Conservation (phyloP, 371 early-diverging fungal species). For the Mucor velutinosus region DNA sequence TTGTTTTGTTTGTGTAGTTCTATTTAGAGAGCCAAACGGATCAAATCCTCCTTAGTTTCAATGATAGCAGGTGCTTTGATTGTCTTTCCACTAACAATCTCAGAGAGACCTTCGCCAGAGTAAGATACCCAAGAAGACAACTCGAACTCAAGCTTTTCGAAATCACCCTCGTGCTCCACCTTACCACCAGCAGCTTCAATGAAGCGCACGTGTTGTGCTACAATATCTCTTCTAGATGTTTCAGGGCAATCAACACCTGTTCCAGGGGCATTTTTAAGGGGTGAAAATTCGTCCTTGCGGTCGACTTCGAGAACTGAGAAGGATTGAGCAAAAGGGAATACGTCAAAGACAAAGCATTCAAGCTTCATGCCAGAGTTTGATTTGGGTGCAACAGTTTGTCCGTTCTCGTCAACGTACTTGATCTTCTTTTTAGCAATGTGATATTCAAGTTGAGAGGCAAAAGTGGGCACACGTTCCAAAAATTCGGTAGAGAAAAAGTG, state of each 20-base stretch:
- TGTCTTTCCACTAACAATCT: slow-evolving; percentile 65
- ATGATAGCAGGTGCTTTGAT: slow-evolving; percentile 48
- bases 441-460: slow-evolving; percentile 85
- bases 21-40: slow-evolving; percentile 33
- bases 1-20: background rate
- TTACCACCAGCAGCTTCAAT: slow-evolving; percentile 83
- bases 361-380: slow-evolving; percentile 87
- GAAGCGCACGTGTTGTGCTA: slow-evolving; percentile 85
- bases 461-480: slow-evolving; percentile 75
- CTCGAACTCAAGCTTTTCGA: slow-evolving; percentile 68
- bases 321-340: slow-evolving; percentile 85
- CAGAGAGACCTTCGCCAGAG: slow-evolving; percentile 87
- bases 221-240: slow-evolving; percentile 87
- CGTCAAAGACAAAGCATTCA: slow-evolving; percentile 96
- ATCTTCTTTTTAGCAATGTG: slow-evolving; percentile 98
- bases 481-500: slow-evolving; percentile 96
- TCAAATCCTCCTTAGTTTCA: slow-evolving; percentile 48
- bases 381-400: slow-evolving; percentile 70
- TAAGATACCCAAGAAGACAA: slow-evolving; percentile 91
- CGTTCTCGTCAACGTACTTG: slow-evolving; percentile 82
- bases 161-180: slow-evolving; percentile 47
- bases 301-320: slow-evolving; percentile 92
- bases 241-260: slow-evolving; percentile 89
- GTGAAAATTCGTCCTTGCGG: slow-evolving; percentile 94
- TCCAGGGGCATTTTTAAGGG: slow-evolving; percentile 97